Evolutionary conservation across 305 asterid genomes (phyloP), one percentile per base, ranked within the genome.

Genomic region (Solanum hybrid): DNA sequence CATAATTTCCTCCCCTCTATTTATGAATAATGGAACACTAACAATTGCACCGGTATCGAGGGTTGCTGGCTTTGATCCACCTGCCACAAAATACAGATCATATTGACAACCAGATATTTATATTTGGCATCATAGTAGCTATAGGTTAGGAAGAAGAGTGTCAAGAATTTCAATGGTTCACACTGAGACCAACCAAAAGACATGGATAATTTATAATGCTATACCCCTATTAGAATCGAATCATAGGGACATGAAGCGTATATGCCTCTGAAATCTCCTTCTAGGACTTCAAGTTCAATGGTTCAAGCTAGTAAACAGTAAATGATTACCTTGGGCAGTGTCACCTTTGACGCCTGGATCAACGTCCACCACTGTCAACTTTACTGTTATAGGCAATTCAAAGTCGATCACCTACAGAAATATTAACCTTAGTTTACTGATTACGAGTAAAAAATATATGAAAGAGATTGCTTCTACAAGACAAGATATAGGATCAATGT

Each of bases 281-380:
- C 7, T 6, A 56, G 45, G 42, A 37, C 51, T 31, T 82, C 85
- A 6, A 37, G 45, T 66, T 42, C 17, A 78, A 38, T 80, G 82
- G 40, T 60, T 71, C 35, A 81, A 89, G 85, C 86, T 42, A 72
- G 56, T 88, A 84, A 11, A 87, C 1, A 88, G 38, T 29, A 78
- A 77, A 75, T 84, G 72, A 86, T 79, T 92, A 97, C 99, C 99
- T 97, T 96, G 99, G 60, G 96, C 99, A 1, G 99, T 96, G 95
- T 97, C 99, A 27, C 99, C 99, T 93, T 78, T 95, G 60, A 97
- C n/a, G 38, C 99, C 99, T 72, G 99, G 99, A 93, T 96, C 98
- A 87, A 92, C 99, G 79, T 95, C 97, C 87, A 94, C 96, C 90
- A 97, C 99, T 3, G 88, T 94, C 93, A 96, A 92, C 96, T 96